Base-by-base conservation (phyloP, 306 rosid genomes). In the Quercus aquifolioides region DNA sequence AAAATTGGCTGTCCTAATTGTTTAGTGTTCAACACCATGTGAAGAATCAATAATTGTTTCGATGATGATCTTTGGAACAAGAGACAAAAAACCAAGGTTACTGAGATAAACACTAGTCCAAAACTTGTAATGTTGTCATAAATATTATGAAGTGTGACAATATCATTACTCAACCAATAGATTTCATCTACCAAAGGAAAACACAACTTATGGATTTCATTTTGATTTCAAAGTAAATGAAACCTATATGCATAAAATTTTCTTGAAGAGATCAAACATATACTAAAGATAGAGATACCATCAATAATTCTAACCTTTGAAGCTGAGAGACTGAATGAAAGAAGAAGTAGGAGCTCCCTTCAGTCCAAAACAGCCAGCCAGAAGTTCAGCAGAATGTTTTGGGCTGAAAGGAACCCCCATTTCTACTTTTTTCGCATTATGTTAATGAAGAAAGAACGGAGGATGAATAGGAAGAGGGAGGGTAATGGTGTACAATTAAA, bases 321-420 rank as follows among this genome's bases (percentile, higher is more conserved):
- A 78, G 63, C 71, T 57, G 52, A 33, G 3, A 62, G 57, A 41
- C 0, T 75, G 31, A 68, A 84, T 28, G 87, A 89, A 91, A 83
- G 88, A 86, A 91, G 90, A 89, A 89, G 23, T 88, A 78, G 89
- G 96, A 89, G 96, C 91, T 82, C 96, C 90, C 93, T 91, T 89
- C 90, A 87, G 91, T 89, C 93, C 96, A 91, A 86, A 87, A 77
- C 85, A 76, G 60, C 41, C 74, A 52, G 77, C 85, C 71, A 49
- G 74, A 75, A 54, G 30, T 28, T 76, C 52, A 18, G 25, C 41
- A 67, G 25, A 69, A 59, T 79, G 82, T 78, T 91, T 87, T 91
- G 91, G 89, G 86, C 87, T 89, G 91, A 80, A 89, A 82, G 86
- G 79, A 89, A 77, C 87, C 70, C 90, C 85, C 74, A 77, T 87